A percentile compares a stretch with the other conserved stretches of the same genome.
Conservation (phyloP, 139 green algal genomes). For the Dunaliella primolecta region DNA sequence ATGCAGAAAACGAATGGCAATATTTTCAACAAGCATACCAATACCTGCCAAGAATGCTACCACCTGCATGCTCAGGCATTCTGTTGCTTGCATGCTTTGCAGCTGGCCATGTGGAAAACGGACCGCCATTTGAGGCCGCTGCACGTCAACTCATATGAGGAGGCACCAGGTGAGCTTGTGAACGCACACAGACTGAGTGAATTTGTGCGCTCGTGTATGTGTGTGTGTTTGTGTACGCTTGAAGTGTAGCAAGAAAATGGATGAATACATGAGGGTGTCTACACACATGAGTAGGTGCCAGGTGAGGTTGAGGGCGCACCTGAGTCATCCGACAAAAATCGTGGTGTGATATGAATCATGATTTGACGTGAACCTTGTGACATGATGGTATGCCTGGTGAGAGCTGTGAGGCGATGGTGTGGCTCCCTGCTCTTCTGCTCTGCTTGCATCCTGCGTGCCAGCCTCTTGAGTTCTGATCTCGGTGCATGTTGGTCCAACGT, state of each 20-base stretch:
- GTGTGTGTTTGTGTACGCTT: background rate
- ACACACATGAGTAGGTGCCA: background rate
- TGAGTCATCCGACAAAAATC: background rate
- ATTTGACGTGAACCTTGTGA: too few relatives aligned
- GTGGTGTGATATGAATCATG: too few relatives aligned
- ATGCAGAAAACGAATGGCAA: too few relatives aligned
- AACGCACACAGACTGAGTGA: constrained; percentile 3
- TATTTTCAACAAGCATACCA: too few relatives aligned
- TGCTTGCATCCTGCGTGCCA: too few relatives aligned
- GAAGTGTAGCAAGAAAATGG: background rate
- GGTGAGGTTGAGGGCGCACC: background rate
- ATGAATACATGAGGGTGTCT: background rate
- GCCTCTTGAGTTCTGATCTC: too few relatives aligned
- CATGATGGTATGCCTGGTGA: too few relatives aligned
- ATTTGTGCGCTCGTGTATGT: background rate
- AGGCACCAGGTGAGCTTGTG: constrained; percentile 35
- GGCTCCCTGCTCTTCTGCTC: too few relatives aligned
- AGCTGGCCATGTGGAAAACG: constrained; percentile 51
- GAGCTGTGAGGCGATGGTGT: too few relatives aligned
- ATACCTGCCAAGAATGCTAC: too few relatives aligned
- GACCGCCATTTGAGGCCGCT: constrained; percentile 43
- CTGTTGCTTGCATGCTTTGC: background rate
- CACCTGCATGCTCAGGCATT: too few relatives aligned
- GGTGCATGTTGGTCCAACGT: too few relatives aligned
- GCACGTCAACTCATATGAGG: constrained; percentile 35